Evolutionary conservation across 2,329 filamentous ascomycete genomes (phyloP), one percentile per base, ranked within the genome.

Genomic region (Penicillium sp.): DNA sequence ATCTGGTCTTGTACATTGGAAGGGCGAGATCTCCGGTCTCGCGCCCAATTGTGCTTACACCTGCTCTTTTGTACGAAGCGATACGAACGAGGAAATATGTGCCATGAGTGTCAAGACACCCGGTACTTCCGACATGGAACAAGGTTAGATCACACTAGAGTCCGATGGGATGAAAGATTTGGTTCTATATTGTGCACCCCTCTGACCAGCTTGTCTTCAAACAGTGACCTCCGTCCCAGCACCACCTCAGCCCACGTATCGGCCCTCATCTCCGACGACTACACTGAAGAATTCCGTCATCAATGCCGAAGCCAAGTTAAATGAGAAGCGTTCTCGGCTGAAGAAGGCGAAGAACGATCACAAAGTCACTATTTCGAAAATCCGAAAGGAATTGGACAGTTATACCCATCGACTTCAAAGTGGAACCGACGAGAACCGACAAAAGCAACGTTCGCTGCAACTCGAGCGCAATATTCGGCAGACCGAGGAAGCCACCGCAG

Each of bases 281-380:
- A 84, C 82, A 1, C 69, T 85, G 43, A 82, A 78, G 63, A 83
- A 83, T 50, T 84, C 82, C 6, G 82, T 85, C 46, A 71, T 77
- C 52, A 79, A 80, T 35, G 79, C 79, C 35, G 80, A 84, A 60
- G 72, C 75, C 44, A 82, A 81, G 58, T 66, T 83, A 26, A 76
- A 76, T 51, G 81, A 84, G 52, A 75, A 76, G 47, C 77, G 79
- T 43, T 76, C 78, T 55, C 77, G 78, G 39, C 66, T 80, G 45
- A 81, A 79, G 63, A 79, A 79, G 58, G 75, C 73, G 48, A 80
- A 79, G 56, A 80, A 79, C 57, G 80, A 84, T 45, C 81, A 84
- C 64, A 80, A 82, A 61, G 71, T 76, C 48, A 71, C 75, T 25
- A 69, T 81, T 50, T 74, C 78, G 39, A 76, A 77, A 50, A 73